A percentile compares a stretch with the other conserved stretches of the same genome.
Evolutionary conservation across 73 alveolate species (phyloP).

Genomic region (Paramecium biaurelia): DNA sequence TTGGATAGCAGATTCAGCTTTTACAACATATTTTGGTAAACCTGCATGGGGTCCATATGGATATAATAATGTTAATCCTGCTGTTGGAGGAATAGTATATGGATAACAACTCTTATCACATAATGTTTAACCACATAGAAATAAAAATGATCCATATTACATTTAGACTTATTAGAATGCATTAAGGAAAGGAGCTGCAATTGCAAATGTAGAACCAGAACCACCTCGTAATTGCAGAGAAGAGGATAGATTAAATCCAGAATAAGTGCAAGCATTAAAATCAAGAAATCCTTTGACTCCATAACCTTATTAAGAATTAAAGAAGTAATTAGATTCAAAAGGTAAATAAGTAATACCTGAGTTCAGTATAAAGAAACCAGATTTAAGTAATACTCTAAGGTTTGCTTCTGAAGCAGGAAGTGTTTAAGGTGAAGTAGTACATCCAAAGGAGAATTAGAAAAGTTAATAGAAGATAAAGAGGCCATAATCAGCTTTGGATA

Average conservation of each 20-base stretch:
- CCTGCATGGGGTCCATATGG: constrained; percentile 98
- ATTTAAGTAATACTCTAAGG: constrained; percentile 48
- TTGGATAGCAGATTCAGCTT: constrained; percentile 96
- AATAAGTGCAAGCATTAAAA: constrained; percentile 55
- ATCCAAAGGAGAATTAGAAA: background rate
- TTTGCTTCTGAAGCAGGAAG: constrained; percentile 63
- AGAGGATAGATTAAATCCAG: constrained; percentile 79
- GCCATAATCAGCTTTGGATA: constrained; percentile 30
- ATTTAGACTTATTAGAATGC: constrained; percentile 88
- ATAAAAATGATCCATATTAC: constrained; percentile 87
- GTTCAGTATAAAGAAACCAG: constrained; percentile 56
- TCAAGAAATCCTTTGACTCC: constrained; percentile 52
- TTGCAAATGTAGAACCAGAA: constrained; percentile 69
- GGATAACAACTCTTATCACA: constrained; percentile 95
- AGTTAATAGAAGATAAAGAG: background rate
- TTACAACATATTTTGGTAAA: constrained; percentile 95
- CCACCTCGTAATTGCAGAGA: constrained; percentile 85
- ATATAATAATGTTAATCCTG: constrained; percentile 90
- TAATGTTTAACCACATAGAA: constrained; percentile 93
- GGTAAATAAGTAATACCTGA: constrained; percentile 26
- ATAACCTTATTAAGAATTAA: background rate
- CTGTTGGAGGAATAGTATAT: constrained; percentile 93
- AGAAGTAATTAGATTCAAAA: background rate
- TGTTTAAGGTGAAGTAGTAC: background rate
- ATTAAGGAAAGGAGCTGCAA: constrained; percentile 76